Conservation (phyloP, 73 alveolate species). For the Paramecium sexaurelia region DNA sequence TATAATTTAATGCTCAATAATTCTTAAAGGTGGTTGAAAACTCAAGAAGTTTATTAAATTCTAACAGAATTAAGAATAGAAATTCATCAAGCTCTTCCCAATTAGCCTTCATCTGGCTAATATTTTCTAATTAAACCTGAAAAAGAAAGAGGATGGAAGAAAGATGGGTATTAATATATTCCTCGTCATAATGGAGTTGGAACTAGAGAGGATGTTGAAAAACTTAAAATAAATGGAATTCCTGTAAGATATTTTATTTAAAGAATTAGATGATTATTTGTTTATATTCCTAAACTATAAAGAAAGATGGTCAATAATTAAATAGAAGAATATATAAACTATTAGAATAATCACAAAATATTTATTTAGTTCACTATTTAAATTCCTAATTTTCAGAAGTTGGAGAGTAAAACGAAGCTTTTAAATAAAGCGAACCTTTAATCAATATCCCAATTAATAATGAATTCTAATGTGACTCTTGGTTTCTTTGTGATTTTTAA, state of each 20-base stretch:
- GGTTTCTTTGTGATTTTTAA: background rate
- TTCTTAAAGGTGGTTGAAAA: constrained; percentile 11
- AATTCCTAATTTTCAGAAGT: background rate
- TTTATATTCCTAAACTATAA: constrained; percentile 3
- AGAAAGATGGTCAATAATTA: background rate
- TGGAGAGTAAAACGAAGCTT: background rate
- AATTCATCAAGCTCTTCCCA: background rate
- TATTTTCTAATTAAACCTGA: constrained; percentile 30
- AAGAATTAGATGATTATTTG: constrained; percentile 34
- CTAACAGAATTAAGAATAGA: background rate
- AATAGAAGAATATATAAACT: constrained; percentile 30
- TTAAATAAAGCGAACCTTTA: background rate
- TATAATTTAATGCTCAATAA: constrained; percentile 11
- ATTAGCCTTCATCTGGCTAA: constrained; percentile 14
- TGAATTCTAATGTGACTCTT: background rate
- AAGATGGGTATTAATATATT: constrained; percentile 19
- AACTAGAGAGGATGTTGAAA: constrained; percentile 47
- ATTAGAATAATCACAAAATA: background rate
- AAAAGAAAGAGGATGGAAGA: constrained; percentile 43
- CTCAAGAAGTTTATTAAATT: background rate
- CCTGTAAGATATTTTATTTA: background rate
- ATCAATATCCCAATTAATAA: background rate
- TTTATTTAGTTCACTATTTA: constrained; percentile 44
- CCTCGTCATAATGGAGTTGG: constrained; percentile 44
- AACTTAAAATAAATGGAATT: constrained; percentile 32